phyloP scores from a whole-genome alignment of 805 yeast genomes.

The Metschnikowia baotianmanensis region DNA sequence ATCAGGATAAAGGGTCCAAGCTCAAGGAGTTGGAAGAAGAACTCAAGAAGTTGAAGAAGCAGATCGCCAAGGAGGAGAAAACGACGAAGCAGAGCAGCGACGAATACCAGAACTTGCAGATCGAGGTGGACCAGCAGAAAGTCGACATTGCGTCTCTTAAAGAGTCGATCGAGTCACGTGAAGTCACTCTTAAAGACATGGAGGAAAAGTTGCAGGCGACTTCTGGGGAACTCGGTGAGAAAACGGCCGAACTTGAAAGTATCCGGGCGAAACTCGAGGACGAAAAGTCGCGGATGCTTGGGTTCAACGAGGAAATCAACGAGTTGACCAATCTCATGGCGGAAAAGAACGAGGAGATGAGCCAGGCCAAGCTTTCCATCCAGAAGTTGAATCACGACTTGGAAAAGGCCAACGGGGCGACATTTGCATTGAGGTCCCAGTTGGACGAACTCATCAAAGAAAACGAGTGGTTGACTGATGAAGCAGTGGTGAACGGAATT shows the following conservation, averaged over 20 bases:
- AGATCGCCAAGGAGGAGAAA: constrained; percentile 39
- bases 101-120: constrained; percentile 58
- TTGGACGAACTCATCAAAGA: constrained; percentile 49
- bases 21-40: constrained; percentile 61
- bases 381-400: constrained; percentile 57
- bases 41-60: constrained; percentile 33
- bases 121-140: constrained; percentile 67
- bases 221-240: constrained; percentile 25
- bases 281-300: constrained; percentile 59
- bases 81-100: constrained; percentile 48
- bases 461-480: constrained; percentile 73
- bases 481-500: constrained; percentile 51
- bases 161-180: constrained; percentile 40
- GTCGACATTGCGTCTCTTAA: constrained; percentile 50
- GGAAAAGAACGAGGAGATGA: constrained; percentile 42
- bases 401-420: constrained; percentile 43
- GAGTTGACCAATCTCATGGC: constrained; percentile 52
- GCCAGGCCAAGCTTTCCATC: constrained; percentile 47
- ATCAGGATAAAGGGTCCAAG: constrained; percentile 75
- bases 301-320: constrained; percentile 72
- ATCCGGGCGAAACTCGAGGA: constrained; percentile 40
- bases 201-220: constrained; percentile 6
- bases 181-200: constrained; percentile 32
- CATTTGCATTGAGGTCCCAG: constrained; percentile 34
- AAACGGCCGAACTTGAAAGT: constrained; percentile 19